Conservation (phyloP, 441 rosid species). For the Pelargonium fulgidum region DNA sequence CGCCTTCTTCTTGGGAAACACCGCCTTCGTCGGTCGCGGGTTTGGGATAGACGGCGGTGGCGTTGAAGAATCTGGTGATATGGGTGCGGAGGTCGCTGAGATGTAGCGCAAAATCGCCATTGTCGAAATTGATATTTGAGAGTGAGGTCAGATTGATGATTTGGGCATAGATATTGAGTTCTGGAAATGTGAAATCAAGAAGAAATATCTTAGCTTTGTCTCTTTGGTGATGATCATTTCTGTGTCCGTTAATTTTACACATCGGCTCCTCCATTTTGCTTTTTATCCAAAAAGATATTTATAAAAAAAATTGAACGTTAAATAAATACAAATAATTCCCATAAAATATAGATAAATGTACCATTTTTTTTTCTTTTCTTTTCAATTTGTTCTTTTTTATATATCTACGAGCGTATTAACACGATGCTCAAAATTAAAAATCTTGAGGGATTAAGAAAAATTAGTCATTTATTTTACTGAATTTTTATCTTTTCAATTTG, state of each 20-base stretch:
- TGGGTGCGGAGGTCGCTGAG: conserved; percentile 49
- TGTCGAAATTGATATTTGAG: conserved; percentile 10
- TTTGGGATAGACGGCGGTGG: conserved; percentile 21
- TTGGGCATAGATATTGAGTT: not conserved
- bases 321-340: too few species aligned
- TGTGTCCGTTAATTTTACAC: conserved; percentile 17
- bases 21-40: conserved; percentile 50
- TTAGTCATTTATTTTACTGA: too few species aligned
- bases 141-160: not conserved
- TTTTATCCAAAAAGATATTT: too few species aligned
- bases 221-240: not conserved
- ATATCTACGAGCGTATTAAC: too few species aligned
- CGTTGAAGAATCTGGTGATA: conserved; percentile 38
- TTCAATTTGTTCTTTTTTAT: too few species aligned
- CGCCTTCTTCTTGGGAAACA: conserved; percentile 78
- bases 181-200: not conserved
- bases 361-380: too few species aligned
- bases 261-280: too few species aligned
- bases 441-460: too few species aligned
- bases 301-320: too few species aligned
- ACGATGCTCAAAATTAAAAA: too few species aligned
- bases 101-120: conserved; percentile 57
- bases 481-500: too few species aligned
- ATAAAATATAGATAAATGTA: too few species aligned
- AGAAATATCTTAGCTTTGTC: not conserved